Base-by-base conservation (phyloP, 2,329 filamentous ascomycete species). In the Trichophyton rubrum region DNA sequence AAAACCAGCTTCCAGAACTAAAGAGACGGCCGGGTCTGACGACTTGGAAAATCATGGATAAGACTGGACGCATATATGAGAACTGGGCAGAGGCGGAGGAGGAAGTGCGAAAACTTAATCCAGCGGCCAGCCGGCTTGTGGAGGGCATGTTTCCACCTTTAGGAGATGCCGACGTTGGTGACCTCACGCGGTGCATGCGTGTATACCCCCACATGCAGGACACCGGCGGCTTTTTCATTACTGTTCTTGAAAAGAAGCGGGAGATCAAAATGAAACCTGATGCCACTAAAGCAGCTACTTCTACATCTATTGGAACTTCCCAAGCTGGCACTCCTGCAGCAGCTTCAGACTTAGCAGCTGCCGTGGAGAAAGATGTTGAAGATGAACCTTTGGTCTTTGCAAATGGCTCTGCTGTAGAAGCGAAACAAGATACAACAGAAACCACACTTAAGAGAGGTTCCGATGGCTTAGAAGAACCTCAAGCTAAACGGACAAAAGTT, bases 141-240 rank as follows among this genome's bases (percentile, higher is more conserved):
- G 83, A 89, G 68, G 85, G 85, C 71, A 96, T 96, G 88, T 99
- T 99, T 75, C 82, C 91, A 3, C 80, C 83, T 0, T 78, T 78
- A 30, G 82, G 81, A 60, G 78, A 76, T 58, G 74, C 72, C 45
- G 82, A 73, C 69, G 82, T 74, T 40, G 79, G 96, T 24, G 90
- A 90, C 15, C 81, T 97, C 17, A 89, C 96, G 68, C 84, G 88
- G 62, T 96, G 92, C 74, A 91, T 97, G 81, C 84, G 93, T 64
- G 85, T 99, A 5, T 99, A 97, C 72, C 89, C 91, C 38, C 93
- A 99, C 73, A 82, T 90, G 70, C 93, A 99, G 74, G 90, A 99
- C 68, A 99, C 93, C 2, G 93, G 93, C 60, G 92, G 88, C 22
- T 99, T 99, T 80, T 99, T 99, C 77, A 96, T 99, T 71, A 87